These are phyloP conservation scores for Pedinophyceae sp. DNA, from an alignment of 139 green algal genomes.

Conservation along the genomic window DNA sequence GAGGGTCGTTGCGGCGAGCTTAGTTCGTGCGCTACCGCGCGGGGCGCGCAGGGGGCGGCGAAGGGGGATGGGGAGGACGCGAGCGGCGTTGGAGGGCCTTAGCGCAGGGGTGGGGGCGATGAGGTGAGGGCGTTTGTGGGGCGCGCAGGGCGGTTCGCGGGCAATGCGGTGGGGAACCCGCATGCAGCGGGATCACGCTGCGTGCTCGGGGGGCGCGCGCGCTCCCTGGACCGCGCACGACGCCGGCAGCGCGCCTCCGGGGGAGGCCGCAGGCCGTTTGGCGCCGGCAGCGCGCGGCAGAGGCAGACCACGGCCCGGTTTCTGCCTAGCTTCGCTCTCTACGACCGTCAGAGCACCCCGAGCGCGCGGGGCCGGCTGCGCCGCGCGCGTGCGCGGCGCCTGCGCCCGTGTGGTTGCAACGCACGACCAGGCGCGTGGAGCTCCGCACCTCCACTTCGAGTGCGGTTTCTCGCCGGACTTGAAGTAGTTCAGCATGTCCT, in stretches of 20 bases:
- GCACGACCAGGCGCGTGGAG: not conserved
- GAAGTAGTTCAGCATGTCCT: constrained; percentile 66
- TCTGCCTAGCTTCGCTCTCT: not conserved
- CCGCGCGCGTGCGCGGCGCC: not conserved
- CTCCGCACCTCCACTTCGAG: constrained; percentile 45
- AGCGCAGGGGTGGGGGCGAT: not conserved
- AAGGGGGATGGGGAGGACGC: not conserved
- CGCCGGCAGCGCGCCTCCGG: too few relatives aligned
- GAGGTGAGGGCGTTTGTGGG: too few relatives aligned
- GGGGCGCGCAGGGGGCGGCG: not conserved
- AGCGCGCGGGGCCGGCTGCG: not conserved
- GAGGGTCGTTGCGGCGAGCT: not conserved
- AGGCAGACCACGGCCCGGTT: not conserved
- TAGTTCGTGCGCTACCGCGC: constrained; percentile 1
- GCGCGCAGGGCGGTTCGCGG: not conserved
- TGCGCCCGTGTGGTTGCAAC: not conserved
- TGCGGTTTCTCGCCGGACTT: constrained; percentile 60
- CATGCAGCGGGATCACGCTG: too few relatives aligned
- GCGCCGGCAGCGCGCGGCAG: too few relatives aligned
- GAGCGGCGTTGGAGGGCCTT: not conserved
- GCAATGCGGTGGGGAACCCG: not conserved
- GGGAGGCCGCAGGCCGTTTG: too few relatives aligned
- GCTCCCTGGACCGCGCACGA: too few relatives aligned
- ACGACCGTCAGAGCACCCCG: not conserved
- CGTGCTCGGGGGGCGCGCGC: too few relatives aligned